phyloP scores from a whole-genome alignment of 345 rosid genomes.

The Eucalyptus leucophloia region DNA sequence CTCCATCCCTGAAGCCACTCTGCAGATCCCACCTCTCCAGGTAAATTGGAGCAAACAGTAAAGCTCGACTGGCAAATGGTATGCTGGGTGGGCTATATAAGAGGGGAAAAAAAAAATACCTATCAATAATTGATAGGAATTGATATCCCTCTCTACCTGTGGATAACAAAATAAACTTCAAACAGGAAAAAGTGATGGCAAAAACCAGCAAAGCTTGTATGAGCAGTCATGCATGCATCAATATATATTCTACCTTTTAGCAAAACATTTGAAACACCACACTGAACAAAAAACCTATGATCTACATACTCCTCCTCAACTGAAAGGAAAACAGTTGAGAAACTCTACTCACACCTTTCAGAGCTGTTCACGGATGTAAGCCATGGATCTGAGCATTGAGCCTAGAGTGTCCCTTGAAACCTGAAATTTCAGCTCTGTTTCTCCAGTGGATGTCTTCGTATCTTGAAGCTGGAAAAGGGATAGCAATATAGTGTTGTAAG shows the following conservation, averaged over 20 bases:
- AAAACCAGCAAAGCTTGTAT: background rate
- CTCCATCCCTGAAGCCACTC: background rate
- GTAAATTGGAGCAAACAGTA: background rate
- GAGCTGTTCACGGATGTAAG: conserved; percentile 44
- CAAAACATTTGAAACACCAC: background rate
- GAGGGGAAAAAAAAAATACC: background rate
- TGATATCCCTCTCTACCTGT: background rate
- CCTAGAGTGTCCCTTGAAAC: conserved; percentile 50
- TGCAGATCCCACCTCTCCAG: background rate
- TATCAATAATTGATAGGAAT: background rate
- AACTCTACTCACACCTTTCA: conserved; percentile 22
- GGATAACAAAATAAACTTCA: background rate
- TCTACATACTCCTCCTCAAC: background rate
- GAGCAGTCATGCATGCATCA: background rate
- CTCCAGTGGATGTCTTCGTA: conserved; percentile 35
- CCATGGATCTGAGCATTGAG: conserved; percentile 58
- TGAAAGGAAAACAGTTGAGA: background rate
- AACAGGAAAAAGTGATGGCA: background rate
- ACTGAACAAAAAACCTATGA: background rate
- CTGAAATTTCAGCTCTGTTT: conserved; percentile 56
- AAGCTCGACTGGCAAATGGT: background rate
- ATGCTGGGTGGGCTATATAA: background rate
- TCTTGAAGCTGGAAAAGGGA: conserved; percentile 36
- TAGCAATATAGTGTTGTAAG: background rate
- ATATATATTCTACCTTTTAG: background rate